These are phyloP conservation scores for Pholiota microspora DNA, from an alignment of 768 basidiomycete species.

Conservation along the genomic window DNA sequence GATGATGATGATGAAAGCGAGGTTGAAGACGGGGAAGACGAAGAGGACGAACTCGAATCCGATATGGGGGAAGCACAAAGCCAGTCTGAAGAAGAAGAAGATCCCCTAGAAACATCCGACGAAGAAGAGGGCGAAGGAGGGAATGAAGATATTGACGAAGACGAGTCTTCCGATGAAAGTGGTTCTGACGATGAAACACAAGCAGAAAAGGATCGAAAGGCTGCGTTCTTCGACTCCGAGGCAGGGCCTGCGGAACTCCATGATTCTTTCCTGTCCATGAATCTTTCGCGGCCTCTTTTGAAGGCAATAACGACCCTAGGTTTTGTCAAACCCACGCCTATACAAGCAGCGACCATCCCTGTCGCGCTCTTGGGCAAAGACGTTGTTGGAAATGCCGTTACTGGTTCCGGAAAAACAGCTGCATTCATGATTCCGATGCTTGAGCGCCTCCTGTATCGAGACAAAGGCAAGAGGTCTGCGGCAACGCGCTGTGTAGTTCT, in stretches of 20 bases:
- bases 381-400: conserved; percentile 92
- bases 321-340: conserved; percentile 88
- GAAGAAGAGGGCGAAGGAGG: conserved; percentile 24
- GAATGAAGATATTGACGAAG: conserved; percentile 16
- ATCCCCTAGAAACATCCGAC: conserved; percentile 32
- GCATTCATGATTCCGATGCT: conserved; percentile 95
- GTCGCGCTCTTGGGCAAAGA: conserved; percentile 94
- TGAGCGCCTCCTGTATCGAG: conserved; percentile 90
- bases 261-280: conserved; percentile 88
- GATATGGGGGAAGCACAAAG: conserved; percentile 29
- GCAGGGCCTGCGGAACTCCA: conserved; percentile 49
- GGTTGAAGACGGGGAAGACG: conserved; percentile 25
- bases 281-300: conserved; percentile 90
- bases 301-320: conserved; percentile 84
- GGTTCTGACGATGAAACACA: conserved; percentile 56
- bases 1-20: conserved; percentile 30
- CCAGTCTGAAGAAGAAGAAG: conserved; percentile 31
- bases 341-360: conserved; percentile 92
- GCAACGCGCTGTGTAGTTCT: conserved; percentile 89
- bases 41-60: conserved; percentile 22
- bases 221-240: conserved; percentile 81
- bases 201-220: conserved; percentile 74
- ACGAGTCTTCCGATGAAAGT: conserved; percentile 37
- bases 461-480: conserved; percentile 83
- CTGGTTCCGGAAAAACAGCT: conserved; percentile 97